A percentile compares a stretch with the other conserved stretches of the same genome.
Evolutionary conservation across 148 eudicot genomes (phyloP).

Genomic region (Mesembryanthemum crystallinum): DNA sequence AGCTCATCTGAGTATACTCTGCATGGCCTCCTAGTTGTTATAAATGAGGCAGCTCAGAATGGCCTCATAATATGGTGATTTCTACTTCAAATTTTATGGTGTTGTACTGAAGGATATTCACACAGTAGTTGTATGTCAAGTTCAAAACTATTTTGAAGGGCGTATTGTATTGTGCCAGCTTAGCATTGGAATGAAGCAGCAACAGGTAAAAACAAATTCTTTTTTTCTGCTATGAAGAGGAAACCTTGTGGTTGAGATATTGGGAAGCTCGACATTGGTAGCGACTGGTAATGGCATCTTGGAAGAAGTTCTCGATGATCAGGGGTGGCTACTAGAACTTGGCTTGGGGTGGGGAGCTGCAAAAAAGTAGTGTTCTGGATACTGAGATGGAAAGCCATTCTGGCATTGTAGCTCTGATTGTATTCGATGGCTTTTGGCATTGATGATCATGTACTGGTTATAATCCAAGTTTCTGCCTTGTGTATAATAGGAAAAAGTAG

Average conservation of each 20-base stretch:
- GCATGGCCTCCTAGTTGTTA: background rate
- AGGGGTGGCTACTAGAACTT: background rate
- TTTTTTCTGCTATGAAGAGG: background rate
- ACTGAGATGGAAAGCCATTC: background rate
- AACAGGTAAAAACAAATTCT: too few species aligned
- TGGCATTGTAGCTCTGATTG: background rate
- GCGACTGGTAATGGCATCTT: background rate
- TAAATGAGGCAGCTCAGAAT: background rate
- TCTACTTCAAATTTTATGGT: too few species aligned
- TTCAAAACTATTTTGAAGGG: background rate
- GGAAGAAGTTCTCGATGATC: background rate
- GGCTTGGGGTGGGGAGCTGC: background rate
- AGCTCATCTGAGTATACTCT: background rate
- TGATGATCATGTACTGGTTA: background rate
- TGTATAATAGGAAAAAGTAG: too few species aligned
- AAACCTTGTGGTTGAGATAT: background rate
- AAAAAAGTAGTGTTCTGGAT: background rate
- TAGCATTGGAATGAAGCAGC: background rate
- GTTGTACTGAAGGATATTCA: too few species aligned
- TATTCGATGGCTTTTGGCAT: background rate
- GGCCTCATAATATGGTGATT: background rate
- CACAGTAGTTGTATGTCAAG: background rate
- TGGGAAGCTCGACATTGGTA: background rate
- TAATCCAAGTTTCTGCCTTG: too few species aligned
- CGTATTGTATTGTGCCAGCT: background rate